Evolutionary conservation across 371 early-diverging fungal species (phyloP).

Genomic region (Mortierella sp.): DNA sequence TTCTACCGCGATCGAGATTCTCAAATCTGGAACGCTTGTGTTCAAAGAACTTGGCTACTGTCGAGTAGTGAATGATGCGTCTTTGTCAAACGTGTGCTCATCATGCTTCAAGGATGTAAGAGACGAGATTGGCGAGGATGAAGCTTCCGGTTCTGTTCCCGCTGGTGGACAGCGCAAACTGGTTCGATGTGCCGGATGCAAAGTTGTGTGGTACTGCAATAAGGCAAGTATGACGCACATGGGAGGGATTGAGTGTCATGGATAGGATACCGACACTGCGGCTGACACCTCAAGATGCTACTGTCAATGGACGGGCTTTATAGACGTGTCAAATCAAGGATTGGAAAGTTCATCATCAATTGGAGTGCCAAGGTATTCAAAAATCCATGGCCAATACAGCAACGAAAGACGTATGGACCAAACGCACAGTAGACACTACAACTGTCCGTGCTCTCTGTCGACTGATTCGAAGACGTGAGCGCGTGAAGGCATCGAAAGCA

Average conservation of each 20-base stretch:
- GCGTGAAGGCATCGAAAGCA: constrained; percentile 17
- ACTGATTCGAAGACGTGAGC: constrained; percentile 39
- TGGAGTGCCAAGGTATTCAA: constrained; percentile 49
- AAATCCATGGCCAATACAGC: constrained; percentile 27
- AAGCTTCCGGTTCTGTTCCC: constrained; percentile 8
- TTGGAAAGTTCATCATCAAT: constrained; percentile 51
- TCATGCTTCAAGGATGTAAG: constrained; percentile 45
- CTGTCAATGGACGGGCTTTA: background rate
- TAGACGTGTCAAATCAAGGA: constrained; percentile 49
- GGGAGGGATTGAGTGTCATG: too few relatives aligned
- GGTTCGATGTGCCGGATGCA: constrained; percentile 46
- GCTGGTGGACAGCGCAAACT: constrained; percentile 45
- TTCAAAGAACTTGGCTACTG: constrained; percentile 44
- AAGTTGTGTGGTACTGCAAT: constrained; percentile 49
- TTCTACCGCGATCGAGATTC: constrained; percentile 16
- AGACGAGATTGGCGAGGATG: constrained; percentile 41
- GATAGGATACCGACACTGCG: background rate
- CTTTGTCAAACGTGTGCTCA: constrained; percentile 38
- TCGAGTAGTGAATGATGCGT: constrained; percentile 44
- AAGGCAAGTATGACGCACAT: constrained; percentile 28
- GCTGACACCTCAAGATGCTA: background rate
- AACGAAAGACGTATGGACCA: constrained; percentile 41
- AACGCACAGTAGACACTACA: constrained; percentile 36
- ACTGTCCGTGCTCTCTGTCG: constrained; percentile 33
- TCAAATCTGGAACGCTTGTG: constrained; percentile 31